Conservation (phyloP, 306 rosid genomes). For the Sesbania bispinosa region DNA sequence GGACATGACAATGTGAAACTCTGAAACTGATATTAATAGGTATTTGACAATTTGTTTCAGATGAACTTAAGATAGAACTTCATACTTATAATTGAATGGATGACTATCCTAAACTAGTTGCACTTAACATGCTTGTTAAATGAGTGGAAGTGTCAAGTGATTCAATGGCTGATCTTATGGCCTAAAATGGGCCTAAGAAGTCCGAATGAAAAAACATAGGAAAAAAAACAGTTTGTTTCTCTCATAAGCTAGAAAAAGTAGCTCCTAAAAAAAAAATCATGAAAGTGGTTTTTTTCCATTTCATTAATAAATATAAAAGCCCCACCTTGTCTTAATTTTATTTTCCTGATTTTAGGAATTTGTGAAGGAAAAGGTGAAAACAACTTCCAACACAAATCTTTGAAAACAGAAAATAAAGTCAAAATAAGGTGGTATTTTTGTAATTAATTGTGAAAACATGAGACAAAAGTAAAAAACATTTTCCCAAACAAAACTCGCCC, state of each 20-base stretch:
- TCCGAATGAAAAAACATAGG: too few species aligned
- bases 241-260: not conserved
- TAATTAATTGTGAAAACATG: not conserved
- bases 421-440: not conserved
- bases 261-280: not conserved
- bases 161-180: not conserved
- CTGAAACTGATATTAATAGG: not conserved
- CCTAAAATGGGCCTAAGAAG: not conserved
- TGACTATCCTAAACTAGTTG: not conserved
- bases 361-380: not conserved
- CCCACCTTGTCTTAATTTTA: not conserved
- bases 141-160: not conserved
- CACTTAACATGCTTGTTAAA: not conserved
- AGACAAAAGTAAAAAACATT: not conserved
- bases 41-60: not conserved
- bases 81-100: not conserved
- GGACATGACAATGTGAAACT: not conserved
- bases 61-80: not conserved
- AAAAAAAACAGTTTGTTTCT: not conserved
- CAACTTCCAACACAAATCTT: not conserved
- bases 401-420: not conserved
- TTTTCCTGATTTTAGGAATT: not conserved
- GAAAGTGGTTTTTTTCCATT: not conserved
- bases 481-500: slow-evolving; percentile 1
- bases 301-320: not conserved